A percentile compares a stretch with the other conserved stretches of the same genome.
Evolutionary conservation across 179 eudicot genomes (phyloP).

Genomic region (Pouteria campechiana): DNA sequence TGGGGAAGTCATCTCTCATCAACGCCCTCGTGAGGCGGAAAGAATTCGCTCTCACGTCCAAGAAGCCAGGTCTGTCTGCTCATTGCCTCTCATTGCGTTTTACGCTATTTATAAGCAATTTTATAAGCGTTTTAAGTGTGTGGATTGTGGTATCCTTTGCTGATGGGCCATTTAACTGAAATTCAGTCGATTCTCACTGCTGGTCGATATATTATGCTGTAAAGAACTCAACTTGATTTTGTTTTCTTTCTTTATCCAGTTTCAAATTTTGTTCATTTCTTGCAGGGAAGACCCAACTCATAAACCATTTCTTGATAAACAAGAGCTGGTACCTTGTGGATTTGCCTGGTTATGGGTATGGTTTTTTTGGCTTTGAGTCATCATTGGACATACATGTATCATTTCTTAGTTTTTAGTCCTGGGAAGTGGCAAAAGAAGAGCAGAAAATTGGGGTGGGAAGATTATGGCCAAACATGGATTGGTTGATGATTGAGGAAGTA

Average conservation of each 20-base stretch:
- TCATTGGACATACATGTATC: too few relatives aligned
- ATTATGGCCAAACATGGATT: too few relatives aligned
- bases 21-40: constrained; percentile 66
- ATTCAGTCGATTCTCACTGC: too few relatives aligned
- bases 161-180: background rate
- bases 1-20: constrained; percentile 84
- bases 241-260: constrained; percentile 1
- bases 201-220: too few relatives aligned
- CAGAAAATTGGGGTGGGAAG: too few relatives aligned
- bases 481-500: too few relatives aligned
- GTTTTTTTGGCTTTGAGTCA: background rate
- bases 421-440: too few relatives aligned
- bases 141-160: background rate
- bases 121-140: background rate
- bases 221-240: too few relatives aligned
- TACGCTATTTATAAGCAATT: constrained; percentile 1
- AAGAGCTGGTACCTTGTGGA: constrained; percentile 91
- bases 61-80: constrained; percentile 54
- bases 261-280: constrained; percentile 2
- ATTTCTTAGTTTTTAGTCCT: too few relatives aligned
- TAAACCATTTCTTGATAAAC: constrained; percentile 87
- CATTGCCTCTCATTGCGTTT: background rate
- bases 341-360: constrained; percentile 98
- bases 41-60: constrained; percentile 86
- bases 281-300: constrained; percentile 93